Base-by-base conservation (phyloP, 2,329 filamentous ascomycete species). In the Fusarium odoratissimum region DNA sequence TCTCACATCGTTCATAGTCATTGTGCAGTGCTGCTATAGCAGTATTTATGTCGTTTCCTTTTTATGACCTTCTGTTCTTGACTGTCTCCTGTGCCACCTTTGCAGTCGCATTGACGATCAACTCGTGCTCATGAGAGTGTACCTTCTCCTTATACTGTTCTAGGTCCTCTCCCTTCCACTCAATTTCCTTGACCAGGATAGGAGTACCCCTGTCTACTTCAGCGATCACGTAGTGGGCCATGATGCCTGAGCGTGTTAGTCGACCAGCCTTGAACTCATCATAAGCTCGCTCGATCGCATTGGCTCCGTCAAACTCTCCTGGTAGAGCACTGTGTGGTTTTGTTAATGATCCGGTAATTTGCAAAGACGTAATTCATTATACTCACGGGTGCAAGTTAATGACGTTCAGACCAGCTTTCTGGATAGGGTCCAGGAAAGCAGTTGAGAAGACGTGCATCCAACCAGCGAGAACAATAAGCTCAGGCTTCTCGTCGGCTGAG, bases 381-480 rank as follows among this genome's bases (percentile, higher is more conserved):
- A 81, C 7, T 92, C 90, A 67, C 16, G 94, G 94, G 78, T 97
- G 94, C 44, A 97, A 82, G 79, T 97, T 97, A 77, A 97, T 95
- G 48, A 95, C 90, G 30, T 86, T 88, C 40, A 95, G 85, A 0
- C 87, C 87, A 0, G 86, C 89, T 17, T 81, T 83, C 38, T 89
- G 86, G 12, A 97, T 79, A 4, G 93, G 93, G 13, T 88, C 86
- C 52, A 97, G 84, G 79, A 97, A 96, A 3, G 86, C 83, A 5
- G 86, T 84, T 0, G 90, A 91, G 54, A 97, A 88, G 64, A 97
- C 91, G 80, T 96, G 91, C 94, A 97, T 97, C 88, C 93, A 97
- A 5, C 95, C 94, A 7, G 93, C 91, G 74, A 95, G 92, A 13
- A 96, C 91, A 54, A 97, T 90, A 60, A 97, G 82, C 60, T 95